Percentiles rank a stretch among this genome's conserved stretches.
Conservation (phyloP, 257 asterid species). For the Ocimum tenuiflorum region DNA sequence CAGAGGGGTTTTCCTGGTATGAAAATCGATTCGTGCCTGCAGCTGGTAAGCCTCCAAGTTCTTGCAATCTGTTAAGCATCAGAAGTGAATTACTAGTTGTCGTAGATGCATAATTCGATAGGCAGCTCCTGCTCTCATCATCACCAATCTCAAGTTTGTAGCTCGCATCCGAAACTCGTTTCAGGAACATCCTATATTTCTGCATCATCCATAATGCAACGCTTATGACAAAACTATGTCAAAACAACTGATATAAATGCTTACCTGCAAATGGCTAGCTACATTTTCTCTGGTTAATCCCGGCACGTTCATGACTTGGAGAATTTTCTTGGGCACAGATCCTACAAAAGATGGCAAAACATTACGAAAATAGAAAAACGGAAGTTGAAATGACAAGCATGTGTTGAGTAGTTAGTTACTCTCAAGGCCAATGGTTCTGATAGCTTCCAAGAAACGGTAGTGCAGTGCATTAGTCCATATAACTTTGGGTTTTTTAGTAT, state of each 20-base stretch:
- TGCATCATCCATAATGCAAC: slow-evolving; percentile 12
- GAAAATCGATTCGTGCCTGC: not conserved
- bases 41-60: not conserved
- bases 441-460: slow-evolving; percentile 50
- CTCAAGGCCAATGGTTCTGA: slow-evolving; percentile 41
- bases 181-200: slow-evolving; percentile 49
- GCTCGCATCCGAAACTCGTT: slow-evolving; percentile 38
- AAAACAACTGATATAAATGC: too few species aligned
- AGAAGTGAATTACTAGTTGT: not conserved
- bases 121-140: not conserved
- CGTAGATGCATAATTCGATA: not conserved
- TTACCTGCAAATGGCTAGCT: slow-evolving; percentile 69
- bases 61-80: not conserved
- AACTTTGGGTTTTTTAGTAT: slow-evolving; percentile 30
- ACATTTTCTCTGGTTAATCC: slow-evolving; percentile 50
- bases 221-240: too few species aligned
- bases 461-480: slow-evolving; percentile 50
- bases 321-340: slow-evolving; percentile 49
- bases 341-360: slow-evolving; percentile 19
- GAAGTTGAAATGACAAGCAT: too few species aligned
- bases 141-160: slow-evolving; percentile 8
- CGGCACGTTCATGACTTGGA: slow-evolving; percentile 45
- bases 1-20: not conserved
- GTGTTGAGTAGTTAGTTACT: slow-evolving; percentile 3
- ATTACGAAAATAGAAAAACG: too few species aligned